Base-by-base conservation (phyloP, 805 yeast species). In the Ascoidea rubescens region DNA sequence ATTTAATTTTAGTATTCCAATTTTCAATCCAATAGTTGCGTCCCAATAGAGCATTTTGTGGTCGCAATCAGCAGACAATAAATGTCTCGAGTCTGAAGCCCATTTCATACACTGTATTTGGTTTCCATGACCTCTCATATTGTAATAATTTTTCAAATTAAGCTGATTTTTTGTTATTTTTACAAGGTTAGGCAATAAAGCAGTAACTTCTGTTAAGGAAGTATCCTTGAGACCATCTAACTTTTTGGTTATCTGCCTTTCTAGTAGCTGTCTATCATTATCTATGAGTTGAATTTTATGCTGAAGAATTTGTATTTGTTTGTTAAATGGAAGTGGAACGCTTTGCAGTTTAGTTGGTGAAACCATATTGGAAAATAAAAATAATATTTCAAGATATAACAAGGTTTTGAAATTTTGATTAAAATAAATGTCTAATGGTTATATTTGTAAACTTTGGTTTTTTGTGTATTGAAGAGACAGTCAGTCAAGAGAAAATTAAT, bases 1-100 rank as follows among this genome's bases (percentile, higher is more conserved):
- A 31, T 54, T 51, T n/a, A 50, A 54, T 42, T 51, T 42, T 6
- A 6, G 14, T 16, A 89, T 77, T 0, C 88, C 87, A 52, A 76
- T 69, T 61, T 89, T 90, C 56, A 77, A 69, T 2, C 89, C 90
- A 0, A 87, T 76, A 4, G 74, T 68, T 0, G 87, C 73, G 63
- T 89, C 91, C 96, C 97, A 90, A 21, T 87, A 65, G 45, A 90
- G 71, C 71, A 88, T 71, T 61, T 79, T 84, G 1, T 96, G 96
- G 65, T 90, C 97, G 62, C 87, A 96, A 31, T 91, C 82, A 0
- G 87, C 88, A 50, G 88, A 78, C 6, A 88, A 64, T 2, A 89
- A 61, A 48, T 72, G 73, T 48, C 67, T 64, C n/a, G 85, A 75
- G 61, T 82, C 82, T 0, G 70, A 63, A 51, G 80, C 74, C 95